These are phyloP conservation scores for Blastobotrys chiropterorum DNA, from an alignment of 805 yeast species.

Conservation along the genomic window DNA sequence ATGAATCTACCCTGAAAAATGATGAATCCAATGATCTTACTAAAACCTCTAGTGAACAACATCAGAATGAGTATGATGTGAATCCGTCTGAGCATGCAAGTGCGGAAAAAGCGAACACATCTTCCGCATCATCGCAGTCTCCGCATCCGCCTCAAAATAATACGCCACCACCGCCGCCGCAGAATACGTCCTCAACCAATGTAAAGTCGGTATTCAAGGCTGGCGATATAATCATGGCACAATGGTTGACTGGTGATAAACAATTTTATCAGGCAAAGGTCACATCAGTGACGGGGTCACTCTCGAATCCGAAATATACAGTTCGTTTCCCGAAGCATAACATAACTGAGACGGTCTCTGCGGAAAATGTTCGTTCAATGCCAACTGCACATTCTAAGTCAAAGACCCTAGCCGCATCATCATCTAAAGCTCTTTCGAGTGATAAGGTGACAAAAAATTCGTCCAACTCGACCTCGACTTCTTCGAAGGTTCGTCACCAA, in stretches of 20 bases:
- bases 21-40: neutral
- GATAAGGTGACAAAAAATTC: neutral
- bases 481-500: conserved; percentile 3
- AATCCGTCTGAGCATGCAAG: neutral
- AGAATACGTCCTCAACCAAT: too few relatives aligned
- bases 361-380: conserved; percentile 6
- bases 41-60: neutral
- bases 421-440: neutral
- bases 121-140: too few relatives aligned
- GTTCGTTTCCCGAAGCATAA: conserved; percentile 21
- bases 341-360: conserved; percentile 22
- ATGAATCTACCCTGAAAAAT: neutral
- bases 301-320: conserved; percentile 21
- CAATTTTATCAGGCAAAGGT: conserved; percentile 24
- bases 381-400: neutral
- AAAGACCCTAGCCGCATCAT: neutral
- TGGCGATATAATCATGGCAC: conserved; percentile 25
- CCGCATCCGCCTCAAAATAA: too few relatives aligned
- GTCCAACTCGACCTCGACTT: neutral
- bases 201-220: conserved; percentile 7
- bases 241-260: conserved; percentile 25
- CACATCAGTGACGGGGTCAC: conserved; percentile 25
- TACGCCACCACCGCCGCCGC: neutral
- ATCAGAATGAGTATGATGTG: neutral
- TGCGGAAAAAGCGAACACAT: neutral